Conservation (phyloP, 2,329 filamentous ascomycete species). For the Alternaria conjuncta region DNA sequence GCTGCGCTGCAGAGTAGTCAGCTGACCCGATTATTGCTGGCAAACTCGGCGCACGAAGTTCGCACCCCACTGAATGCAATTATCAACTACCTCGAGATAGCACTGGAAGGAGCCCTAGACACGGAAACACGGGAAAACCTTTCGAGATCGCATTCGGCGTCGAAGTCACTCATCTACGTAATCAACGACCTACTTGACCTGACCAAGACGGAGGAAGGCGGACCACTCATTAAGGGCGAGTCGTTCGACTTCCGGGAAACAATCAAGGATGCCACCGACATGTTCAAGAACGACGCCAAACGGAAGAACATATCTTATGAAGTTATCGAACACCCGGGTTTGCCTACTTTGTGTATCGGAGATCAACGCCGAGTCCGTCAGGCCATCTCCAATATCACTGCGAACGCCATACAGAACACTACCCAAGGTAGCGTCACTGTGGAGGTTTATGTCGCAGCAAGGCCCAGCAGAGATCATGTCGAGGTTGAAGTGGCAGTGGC, state of each 20-base stretch:
- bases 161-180: slow-evolving; percentile 90
- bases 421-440: slow-evolving; percentile 70
- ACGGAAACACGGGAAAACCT: slow-evolving; percentile 85
- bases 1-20: slow-evolving; percentile 81
- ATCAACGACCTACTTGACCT: slow-evolving; percentile 91
- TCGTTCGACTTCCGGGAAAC: slow-evolving; percentile 75
- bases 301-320: slow-evolving; percentile 77
- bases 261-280: slow-evolving; percentile 76
- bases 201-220: slow-evolving; percentile 86
- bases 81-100: slow-evolving; percentile 93
- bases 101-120: slow-evolving; percentile 80
- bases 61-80: slow-evolving; percentile 91
- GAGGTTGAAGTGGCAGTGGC: slow-evolving; percentile 76
- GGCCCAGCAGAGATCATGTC: slow-evolving; percentile 54
- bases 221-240: slow-evolving; percentile 79
- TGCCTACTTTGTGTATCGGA: slow-evolving; percentile 76
- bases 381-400: slow-evolving; percentile 79
- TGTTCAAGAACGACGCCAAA: slow-evolving; percentile 75
- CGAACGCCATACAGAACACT: slow-evolving; percentile 86
- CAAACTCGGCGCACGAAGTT: slow-evolving; percentile 91
- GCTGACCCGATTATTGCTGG: slow-evolving; percentile 76
- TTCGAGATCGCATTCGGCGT: slow-evolving; percentile 84
- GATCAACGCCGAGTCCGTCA: slow-evolving; percentile 83
- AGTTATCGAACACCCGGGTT: slow-evolving; percentile 68
- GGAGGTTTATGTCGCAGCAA: slow-evolving; percentile 66